Base-by-base conservation (phyloP, 1,284 basidiomycete species). In the Rhodotorula sp. region DNA sequence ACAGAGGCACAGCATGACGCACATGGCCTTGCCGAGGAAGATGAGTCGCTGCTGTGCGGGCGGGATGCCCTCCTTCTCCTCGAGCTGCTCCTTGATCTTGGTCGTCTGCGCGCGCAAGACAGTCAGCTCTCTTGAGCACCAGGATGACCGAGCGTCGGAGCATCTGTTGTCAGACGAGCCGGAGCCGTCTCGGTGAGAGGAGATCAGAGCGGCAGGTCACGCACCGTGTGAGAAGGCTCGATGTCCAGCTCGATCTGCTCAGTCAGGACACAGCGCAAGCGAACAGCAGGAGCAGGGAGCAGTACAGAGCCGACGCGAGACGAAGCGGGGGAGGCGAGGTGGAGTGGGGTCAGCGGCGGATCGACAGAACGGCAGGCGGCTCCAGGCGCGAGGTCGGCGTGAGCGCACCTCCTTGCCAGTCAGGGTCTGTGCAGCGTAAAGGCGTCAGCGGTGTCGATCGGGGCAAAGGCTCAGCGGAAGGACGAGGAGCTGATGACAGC, bases 31-130 rank as follows among this genome's bases (percentile, higher is more conserved):
- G 58, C 97, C 97, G 79, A 88, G 84, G 81, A 91, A 98, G 81
- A 99, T 99, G 78, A 99, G 83, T 71, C 97, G 88, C 82, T 99
- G 97, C 82, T 99, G 97, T 53, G 87, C 91, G 72, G 97, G 96
- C 23, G 97, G 97, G 61, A 99, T 97, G 79, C 96, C 97, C 54
- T 95, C 96, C 83, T 99, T 97, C 84, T 98, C 96, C 82, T 99
- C 97, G 46, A 99, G 93, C 82, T 93, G 91, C 86, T 97, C 95
- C 85, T 99, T 99, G 84, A 99, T 96, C 77, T 93, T 89, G 60
- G 88, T 86, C 81, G 97, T 93, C 95, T 97, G 77, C 44, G 12
- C 2, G 8, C 9, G 48, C 0, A 12, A 1, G 19, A 14, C 17
- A n/a, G 53, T 50, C 48, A 58, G 56, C 42, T 45, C 10, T 7